Conservation (phyloP, 2,329 filamentous ascomycete species). For the Bimuria novae-zelandiae region DNA sequence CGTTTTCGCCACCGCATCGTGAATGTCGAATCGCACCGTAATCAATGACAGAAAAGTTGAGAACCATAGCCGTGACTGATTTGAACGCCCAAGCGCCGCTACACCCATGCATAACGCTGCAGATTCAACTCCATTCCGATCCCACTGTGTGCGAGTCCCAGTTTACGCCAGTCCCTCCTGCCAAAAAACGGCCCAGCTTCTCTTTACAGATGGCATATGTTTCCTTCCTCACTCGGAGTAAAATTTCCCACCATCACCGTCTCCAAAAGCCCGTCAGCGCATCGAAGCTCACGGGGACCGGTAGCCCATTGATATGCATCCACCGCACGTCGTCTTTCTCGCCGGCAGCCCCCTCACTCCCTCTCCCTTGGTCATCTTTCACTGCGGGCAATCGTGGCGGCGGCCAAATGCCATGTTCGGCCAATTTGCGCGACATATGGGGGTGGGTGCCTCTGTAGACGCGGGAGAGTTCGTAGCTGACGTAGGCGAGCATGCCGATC, state of each 20-base stretch:
- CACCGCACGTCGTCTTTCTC: constrained; percentile 1
- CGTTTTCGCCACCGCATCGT: neutral
- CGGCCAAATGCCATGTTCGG: constrained; percentile 5
- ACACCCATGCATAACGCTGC: neutral
- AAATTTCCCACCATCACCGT: neutral
- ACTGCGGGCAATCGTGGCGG: neutral
- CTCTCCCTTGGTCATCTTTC: neutral
- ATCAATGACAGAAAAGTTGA: neutral
- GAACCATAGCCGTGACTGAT: neutral
- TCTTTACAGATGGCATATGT: no score
- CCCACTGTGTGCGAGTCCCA: neutral
- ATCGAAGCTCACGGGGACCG: constrained; percentile 5
- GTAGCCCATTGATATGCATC: constrained; percentile 2
- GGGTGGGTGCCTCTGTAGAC: constrained; percentile 37
- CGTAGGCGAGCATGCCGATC: constrained; percentile 24
- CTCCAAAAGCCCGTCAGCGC: constrained; percentile 1
- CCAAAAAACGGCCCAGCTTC: no score
- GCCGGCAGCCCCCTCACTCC: no score
- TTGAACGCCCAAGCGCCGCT: neutral
- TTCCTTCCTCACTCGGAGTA: neutral
- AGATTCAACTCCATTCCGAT: neutral
- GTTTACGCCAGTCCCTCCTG: neutral
- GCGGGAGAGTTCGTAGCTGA: constrained; percentile 33
- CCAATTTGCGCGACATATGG: constrained; percentile 27
- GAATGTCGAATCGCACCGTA: neutral